phyloP scores from a whole-genome alignment of 2,329 filamentous ascomycete genomes.

The Aureobasidium sp. region DNA sequence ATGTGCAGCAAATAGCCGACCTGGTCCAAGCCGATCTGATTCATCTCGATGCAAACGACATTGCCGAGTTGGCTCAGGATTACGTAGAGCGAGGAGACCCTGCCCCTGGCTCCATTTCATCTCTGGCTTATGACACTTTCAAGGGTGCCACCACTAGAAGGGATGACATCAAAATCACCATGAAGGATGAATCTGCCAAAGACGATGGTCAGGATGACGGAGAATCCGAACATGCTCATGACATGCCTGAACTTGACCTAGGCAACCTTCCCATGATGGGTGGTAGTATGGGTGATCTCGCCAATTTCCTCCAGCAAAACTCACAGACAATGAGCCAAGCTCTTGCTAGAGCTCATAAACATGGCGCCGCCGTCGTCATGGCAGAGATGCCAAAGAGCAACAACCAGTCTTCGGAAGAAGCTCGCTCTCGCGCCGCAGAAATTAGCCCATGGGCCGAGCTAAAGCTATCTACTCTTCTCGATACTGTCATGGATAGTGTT shows the following conservation, averaged over 20 bases:
- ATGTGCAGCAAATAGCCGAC: conserved; percentile 58
- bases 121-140: conserved; percentile 49
- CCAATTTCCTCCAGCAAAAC: neutral
- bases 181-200: neutral
- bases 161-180: neutral
- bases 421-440: neutral
- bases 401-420: neutral
- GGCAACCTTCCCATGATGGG: neutral
- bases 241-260: neutral
- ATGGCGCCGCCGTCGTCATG: neutral
- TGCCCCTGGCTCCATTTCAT: conserved; percentile 38
- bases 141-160: conserved; percentile 21
- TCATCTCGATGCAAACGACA: conserved; percentile 59
- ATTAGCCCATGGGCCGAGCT: conserved; percentile 24
- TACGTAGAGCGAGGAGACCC: conserved; percentile 57
- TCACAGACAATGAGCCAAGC: neutral
- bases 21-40: conserved; percentile 61
- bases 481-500: conserved; percentile 27
- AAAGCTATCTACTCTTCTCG: conserved; percentile 25
- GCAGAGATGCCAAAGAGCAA: neutral
- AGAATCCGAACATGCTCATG: neutral
- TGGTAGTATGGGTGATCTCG: neutral
- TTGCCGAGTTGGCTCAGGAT: conserved; percentile 62
- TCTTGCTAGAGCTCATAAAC: neutral
- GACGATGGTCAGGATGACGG: conserved; percentile 8